Conservation (phyloP, 2,329 filamentous ascomycete species). For the Dactylellina sp. region DNA sequence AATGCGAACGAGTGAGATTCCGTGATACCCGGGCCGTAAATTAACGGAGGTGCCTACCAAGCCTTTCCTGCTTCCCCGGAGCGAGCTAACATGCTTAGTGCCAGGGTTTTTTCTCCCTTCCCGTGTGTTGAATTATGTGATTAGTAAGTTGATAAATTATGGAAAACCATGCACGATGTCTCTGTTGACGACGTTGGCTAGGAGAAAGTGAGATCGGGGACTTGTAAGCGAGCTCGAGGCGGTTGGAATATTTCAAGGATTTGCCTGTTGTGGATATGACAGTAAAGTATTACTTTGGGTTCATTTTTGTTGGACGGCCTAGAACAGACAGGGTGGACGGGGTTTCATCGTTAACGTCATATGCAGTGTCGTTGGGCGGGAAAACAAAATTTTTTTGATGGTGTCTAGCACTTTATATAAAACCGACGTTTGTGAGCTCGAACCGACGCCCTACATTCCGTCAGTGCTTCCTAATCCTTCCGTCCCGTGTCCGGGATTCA, state of each 20-base stretch:
- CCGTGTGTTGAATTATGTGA: neutral
- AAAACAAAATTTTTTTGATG: neutral
- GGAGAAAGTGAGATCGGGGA: neutral
- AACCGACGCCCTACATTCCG: neutral
- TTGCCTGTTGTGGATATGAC: conserved; percentile 20
- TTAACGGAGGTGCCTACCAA: conserved; percentile 9
- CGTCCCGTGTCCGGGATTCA: conserved; percentile 19
- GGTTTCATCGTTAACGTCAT: conserved; percentile 27
- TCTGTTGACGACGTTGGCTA: conserved; percentile 36
- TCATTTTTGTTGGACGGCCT: neutral
- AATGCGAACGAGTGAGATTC: conserved; percentile 15
- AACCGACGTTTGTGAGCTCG: conserved; percentile 7
- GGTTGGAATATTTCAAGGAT: conserved; percentile 31
- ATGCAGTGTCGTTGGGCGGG: conserved; percentile 14
- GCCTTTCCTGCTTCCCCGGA: conserved; percentile 27
- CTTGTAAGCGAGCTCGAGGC: conserved; percentile 5
- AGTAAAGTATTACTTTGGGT: neutral
- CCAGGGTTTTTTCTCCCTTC: neutral
- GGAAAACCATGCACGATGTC: conserved; percentile 13
- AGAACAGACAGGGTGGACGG: conserved; percentile 20
- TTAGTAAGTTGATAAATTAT: conserved; percentile 17
- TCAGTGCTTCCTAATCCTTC: conserved; percentile 37
- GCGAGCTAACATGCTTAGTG: neutral
- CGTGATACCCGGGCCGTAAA: conserved; percentile 34
- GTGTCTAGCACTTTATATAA: conserved; percentile 43